These are phyloP conservation scores for Filobasidium floriforme DNA, from an alignment of 768 basidiomycete species.

Conservation along the genomic window DNA sequence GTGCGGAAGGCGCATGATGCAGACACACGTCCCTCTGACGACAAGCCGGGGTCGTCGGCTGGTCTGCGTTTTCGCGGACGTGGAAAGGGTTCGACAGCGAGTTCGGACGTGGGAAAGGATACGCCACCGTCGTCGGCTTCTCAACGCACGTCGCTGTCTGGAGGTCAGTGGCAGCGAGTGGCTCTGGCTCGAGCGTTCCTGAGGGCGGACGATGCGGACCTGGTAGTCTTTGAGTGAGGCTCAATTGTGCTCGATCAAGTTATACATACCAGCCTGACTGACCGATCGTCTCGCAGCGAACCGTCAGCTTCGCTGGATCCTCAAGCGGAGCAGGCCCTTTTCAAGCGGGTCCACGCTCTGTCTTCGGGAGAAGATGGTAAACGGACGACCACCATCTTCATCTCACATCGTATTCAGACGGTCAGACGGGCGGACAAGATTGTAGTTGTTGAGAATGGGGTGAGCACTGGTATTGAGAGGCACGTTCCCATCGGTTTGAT, in stretches of 20 bases:
- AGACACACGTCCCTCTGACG: background rate
- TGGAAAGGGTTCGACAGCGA: background rate
- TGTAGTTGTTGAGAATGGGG: constrained; percentile 36
- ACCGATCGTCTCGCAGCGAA: constrained; percentile 27
- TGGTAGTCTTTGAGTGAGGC: constrained; percentile 66
- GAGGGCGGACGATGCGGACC: constrained; percentile 66
- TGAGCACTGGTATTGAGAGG: too few species aligned
- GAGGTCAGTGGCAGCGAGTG: constrained; percentile 58
- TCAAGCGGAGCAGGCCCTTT: constrained; percentile 32
- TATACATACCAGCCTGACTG: background rate
- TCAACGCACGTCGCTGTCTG: constrained; percentile 34
- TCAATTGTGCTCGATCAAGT: too few species aligned
- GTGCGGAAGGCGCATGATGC: background rate
- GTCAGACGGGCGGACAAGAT: constrained; percentile 39
- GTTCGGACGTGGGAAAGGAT: too few species aligned
- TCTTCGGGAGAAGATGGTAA: constrained; percentile 21
- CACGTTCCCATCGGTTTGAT: too few species aligned
- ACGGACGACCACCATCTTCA: constrained; percentile 37
- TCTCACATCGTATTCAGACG: constrained; percentile 34
- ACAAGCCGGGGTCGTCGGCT: background rate
- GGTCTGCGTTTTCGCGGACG: background rate
- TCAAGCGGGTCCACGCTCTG: constrained; percentile 36
- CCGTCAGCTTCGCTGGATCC: constrained; percentile 40
- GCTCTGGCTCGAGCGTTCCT: constrained; percentile 82
- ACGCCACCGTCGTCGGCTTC: too few species aligned